Evolutionary conservation across 139 green algal genomes (phyloP).

Genomic region (Closterium sp.): DNA sequence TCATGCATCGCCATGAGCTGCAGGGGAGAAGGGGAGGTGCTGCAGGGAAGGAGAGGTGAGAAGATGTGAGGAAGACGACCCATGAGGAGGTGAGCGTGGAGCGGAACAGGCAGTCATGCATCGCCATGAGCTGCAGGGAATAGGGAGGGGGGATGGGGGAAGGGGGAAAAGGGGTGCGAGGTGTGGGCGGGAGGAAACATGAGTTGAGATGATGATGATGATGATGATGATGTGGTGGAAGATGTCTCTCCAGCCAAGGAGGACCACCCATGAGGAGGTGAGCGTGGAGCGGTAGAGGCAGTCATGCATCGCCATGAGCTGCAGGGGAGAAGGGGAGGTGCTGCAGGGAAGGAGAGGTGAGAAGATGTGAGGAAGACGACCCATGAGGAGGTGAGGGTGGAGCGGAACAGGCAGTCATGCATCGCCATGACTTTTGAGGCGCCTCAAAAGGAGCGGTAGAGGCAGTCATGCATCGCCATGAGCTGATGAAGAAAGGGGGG

Average conservation of each 20-base stretch:
- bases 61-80: not conserved
- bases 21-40: not conserved
- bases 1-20: slow-evolving; percentile 1
- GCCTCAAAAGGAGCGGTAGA: not conserved
- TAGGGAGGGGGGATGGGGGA: not conserved
- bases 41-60: not conserved
- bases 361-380: not conserved
- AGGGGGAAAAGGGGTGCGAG: not conserved
- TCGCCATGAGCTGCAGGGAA: slow-evolving; percentile 2
- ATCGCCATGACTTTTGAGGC: not conserved
- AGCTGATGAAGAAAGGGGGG: not conserved
- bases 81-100: not conserved
- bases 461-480: not conserved
- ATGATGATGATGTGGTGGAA: too few species aligned
- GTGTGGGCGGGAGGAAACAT: not conserved
- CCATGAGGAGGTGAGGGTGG: not conserved
- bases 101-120: slow-evolving; percentile 18
- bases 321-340: not conserved
- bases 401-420: slow-evolving; percentile 18
- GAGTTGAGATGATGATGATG: not conserved
- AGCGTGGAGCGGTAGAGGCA: slow-evolving; percentile 23
- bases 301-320: slow-evolving; percentile 2
- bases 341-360: not conserved
- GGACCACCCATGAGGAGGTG: too few species aligned
- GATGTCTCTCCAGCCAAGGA: too few species aligned